Base-by-base conservation (phyloP, 148 eudicot species). In the Chenopodium album region DNA sequence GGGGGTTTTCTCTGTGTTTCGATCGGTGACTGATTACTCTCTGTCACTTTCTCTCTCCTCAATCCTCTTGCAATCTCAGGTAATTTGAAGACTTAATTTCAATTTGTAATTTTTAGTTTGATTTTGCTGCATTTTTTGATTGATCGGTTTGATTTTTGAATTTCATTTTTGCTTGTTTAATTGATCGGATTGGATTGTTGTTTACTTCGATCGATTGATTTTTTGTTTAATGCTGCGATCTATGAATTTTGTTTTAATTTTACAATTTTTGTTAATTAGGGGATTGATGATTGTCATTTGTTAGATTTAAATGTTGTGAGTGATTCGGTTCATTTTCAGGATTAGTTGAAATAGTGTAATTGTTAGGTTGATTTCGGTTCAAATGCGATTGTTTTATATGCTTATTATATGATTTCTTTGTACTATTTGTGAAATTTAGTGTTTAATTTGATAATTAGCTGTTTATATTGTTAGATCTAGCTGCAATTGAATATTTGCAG, bases 21-120 rank as follows among this genome's bases (percentile, higher is more conserved):
- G 89, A 86, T 86, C 91, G 78, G 82, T 74, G 80, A 71, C 75
- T 71, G 80, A 64, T 79, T 52, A 73, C 73, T 74, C 54, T 70
- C 64, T 68, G 82, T 41, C 72, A 29, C 79, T 82, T 63, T 63
- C 77, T 60, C 71, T 48, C 80, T 77, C 85, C 5, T 62, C 73
- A 73, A 79, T 82, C 56, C 71, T 17, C 66, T 63, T 59, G 44
- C 52, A 52, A 34, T 77, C 54, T 60, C 87, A 73, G 91, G 88
- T 90, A 79, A 86, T 71, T 86, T 16, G 14, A 22, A 64, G 1
- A 4, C 1, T 19, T 73, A 11, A 9, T 72, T 32, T 29, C 23
- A 4, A 8, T 59, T 76, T 16, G 44, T 54, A 59, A 73, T 73
- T 81, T 29, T 78, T 71, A 37, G 68, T 78, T 78, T 46, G 13